A percentile compares a stretch with the other conserved stretches of the same genome.
These are phyloP conservation scores for Penicillium samsonianum DNA, from an alignment of 495 filamentous ascomycete species.

Conservation along the genomic window DNA sequence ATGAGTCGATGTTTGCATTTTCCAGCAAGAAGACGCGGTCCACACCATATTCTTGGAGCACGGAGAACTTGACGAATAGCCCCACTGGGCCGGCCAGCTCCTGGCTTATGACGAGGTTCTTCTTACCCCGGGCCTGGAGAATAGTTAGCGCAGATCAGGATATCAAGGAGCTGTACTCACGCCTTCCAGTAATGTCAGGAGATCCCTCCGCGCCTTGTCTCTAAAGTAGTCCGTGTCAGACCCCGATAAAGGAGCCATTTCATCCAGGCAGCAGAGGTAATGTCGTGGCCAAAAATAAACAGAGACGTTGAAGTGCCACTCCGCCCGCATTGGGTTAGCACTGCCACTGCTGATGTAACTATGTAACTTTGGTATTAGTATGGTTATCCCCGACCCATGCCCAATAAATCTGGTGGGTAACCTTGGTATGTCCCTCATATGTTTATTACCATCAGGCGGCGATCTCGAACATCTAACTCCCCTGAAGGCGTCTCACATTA, in stretches of 20 bases:
- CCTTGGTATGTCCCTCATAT: not conserved
- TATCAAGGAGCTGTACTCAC: constrained; percentile 64
- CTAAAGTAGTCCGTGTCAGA: constrained; percentile 80
- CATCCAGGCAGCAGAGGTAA: constrained; percentile 26
- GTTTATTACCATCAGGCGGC: constrained; percentile 13
- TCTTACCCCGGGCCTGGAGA: constrained; percentile 89
- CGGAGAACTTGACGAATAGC: constrained; percentile 90
- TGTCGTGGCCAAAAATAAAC: constrained; percentile 25
- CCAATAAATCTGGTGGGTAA: not conserved
- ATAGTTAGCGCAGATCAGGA: constrained; percentile 27
- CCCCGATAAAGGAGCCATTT: constrained; percentile 61
- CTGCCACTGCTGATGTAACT: constrained; percentile 19
- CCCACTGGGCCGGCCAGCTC: constrained; percentile 86
- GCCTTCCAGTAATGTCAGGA: constrained; percentile 83
- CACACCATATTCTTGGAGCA: constrained; percentile 89
- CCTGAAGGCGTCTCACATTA: constrained; percentile 17
- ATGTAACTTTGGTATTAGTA: constrained; percentile 7
- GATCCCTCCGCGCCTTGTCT: constrained; percentile 80
- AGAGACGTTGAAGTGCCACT: constrained; percentile 14
- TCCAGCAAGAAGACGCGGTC: constrained; percentile 95
- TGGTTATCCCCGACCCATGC: not conserved
- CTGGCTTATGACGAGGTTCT: constrained; percentile 93
- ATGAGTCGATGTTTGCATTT: constrained; percentile 89
- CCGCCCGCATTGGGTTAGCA: constrained; percentile 15
- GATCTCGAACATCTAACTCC: constrained; percentile 14